Base-by-base conservation (phyloP, 352 stramenopile species). In the Globisporangium apiculatum region DNA sequence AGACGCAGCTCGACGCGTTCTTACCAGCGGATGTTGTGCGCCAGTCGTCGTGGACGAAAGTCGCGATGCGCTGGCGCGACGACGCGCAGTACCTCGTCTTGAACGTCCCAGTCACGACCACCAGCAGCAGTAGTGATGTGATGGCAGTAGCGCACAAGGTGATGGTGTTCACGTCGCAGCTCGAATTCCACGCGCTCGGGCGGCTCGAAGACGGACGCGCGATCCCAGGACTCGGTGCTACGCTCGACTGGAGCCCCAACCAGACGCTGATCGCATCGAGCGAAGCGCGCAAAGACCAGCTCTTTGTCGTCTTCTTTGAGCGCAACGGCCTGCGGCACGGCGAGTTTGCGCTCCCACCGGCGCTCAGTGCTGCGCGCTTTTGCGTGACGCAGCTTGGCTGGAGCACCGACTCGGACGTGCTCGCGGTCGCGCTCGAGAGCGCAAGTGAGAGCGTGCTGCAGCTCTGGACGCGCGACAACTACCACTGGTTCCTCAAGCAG, bases 401-500 rank as follows among this genome's bases (percentile, higher is more conserved):
- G 79, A 93, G 89, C 66, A 62, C 71, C 24, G 60, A 75, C 35
- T 90, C 79, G 3, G 85, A 95, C 51, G 61, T 87, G 8, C 60
- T 95, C 6, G 85, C 79, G 0, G 78, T 95, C 49, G 71, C 61
- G 40, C 49, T 88, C 15, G 57, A 60, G 56, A 17, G 40, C 36
- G 41, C 49, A 0, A 36, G n/a, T 5, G 38, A 47, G 56, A 67
- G 65, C 10, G 51, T 74, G 35, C 48, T 95, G 45, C 78, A 93
- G 54, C 55, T 93, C 10, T 95, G 81, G 81, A 79, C 75, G 18
- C 72, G 85, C 15, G 79, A 67, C 58, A 95, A 95, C 51, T 93
- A 93, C 56, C 83, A 90, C 53, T 95, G 85, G 85, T 92, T 88
- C 45, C 58, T 91, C 45, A 93, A 93, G 53, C 83, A 91, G 49